Conservation (phyloP, 2,329 filamentous ascomycete genomes). For the Fusarium sp. region DNA sequence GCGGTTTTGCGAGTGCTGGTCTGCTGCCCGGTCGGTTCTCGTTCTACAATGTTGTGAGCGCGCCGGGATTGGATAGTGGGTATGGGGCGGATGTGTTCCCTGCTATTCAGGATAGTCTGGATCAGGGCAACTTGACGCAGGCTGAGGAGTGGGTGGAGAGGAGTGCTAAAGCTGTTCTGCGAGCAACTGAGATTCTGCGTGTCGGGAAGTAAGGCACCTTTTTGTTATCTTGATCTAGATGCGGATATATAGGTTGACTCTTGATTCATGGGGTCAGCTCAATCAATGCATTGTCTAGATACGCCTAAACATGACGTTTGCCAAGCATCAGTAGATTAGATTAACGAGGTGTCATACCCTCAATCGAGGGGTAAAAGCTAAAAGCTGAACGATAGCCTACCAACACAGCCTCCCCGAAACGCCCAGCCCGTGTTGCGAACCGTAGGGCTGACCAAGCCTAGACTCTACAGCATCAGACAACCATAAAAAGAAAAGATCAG, state of each 20-base stretch:
- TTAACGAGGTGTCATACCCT: neutral
- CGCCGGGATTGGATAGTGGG: slow-evolving; percentile 29
- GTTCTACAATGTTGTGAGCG: slow-evolving; percentile 38
- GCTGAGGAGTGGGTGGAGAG: slow-evolving; percentile 41
- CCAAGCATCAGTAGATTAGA: neutral
- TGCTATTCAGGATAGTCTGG: slow-evolving; percentile 38
- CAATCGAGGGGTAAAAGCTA: neutral
- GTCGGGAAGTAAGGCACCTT: slow-evolving; percentile 1
- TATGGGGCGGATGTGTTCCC: slow-evolving; percentile 43
- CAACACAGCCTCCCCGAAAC: no score
- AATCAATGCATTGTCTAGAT: neutral
- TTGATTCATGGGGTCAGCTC: neutral
- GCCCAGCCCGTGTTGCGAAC: neutral
- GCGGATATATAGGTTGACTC: neutral
- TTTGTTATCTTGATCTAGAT: neutral
- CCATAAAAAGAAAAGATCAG: neutral
- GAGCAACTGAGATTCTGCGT: slow-evolving; percentile 33
- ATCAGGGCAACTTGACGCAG: slow-evolving; percentile 30
- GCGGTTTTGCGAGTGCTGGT: slow-evolving; percentile 33
- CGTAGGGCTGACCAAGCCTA: slow-evolving; percentile 43
- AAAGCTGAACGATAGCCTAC: no score
- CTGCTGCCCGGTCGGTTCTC: slow-evolving; percentile 27
- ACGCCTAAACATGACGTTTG: no score
- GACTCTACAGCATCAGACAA: neutral
- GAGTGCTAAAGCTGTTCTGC: slow-evolving; percentile 35